phyloP scores from a whole-genome alignment of 202 grass and related monocot genomes.

The Setaria italica region DNA sequence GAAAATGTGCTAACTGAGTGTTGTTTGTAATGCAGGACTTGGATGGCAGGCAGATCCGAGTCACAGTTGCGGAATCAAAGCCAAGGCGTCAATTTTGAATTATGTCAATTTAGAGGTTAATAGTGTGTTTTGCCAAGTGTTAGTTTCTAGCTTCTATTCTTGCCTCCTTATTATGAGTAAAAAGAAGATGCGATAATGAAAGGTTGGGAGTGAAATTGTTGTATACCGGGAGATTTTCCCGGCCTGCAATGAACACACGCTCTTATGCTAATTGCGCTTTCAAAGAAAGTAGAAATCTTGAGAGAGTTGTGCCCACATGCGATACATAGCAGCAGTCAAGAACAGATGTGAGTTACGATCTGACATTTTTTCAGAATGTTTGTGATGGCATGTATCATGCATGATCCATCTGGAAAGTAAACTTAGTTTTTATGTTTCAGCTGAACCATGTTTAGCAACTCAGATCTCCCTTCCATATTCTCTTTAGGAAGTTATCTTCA shows the following conservation, averaged over 20 bases:
- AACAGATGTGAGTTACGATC: neutral
- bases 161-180: neutral
- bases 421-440: slow-evolving; percentile 6
- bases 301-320: neutral
- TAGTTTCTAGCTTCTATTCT: slow-evolving; percentile 50
- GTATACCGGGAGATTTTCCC: slow-evolving; percentile 41
- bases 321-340: neutral
- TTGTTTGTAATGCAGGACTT: slow-evolving; percentile 64
- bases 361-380: neutral
- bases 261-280: neutral
- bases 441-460: neutral
- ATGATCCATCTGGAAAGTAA: slow-evolving; percentile 1
- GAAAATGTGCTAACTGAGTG: neutral
- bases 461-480: neutral
- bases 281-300: slow-evolving; percentile 2
- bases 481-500: no score
- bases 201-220: slow-evolving; percentile 43
- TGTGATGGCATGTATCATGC: slow-evolving; percentile 2
- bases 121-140: slow-evolving; percentile 24
- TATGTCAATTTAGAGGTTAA: slow-evolving; percentile 28
- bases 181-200: neutral
- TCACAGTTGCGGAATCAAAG: slow-evolving; percentile 83
- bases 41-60: slow-evolving; percentile 84
- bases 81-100: slow-evolving; percentile 73
- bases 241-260: slow-evolving; percentile 18